phyloP scores from a whole-genome alignment of 352 stramenopile species.

The Globisporangium emineosum region DNA sequence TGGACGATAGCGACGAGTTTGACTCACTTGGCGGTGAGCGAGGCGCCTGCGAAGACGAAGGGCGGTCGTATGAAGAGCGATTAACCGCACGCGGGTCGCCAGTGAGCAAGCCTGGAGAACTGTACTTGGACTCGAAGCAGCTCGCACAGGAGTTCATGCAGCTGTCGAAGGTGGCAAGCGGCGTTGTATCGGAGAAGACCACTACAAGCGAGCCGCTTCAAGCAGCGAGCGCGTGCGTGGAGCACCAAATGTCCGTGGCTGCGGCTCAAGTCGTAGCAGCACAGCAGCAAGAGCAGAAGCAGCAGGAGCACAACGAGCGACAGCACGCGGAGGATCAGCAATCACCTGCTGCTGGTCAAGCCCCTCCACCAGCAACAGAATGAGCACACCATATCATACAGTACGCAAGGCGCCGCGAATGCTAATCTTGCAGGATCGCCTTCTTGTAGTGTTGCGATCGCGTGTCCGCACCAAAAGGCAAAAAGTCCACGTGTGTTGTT shows the following conservation, averaged over 20 bases:
- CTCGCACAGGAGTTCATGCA: conserved; percentile 7
- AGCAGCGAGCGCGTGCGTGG: conserved; percentile 9
- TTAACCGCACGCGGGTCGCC: background rate
- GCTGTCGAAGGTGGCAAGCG: background rate
- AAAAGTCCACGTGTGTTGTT: too few relatives aligned
- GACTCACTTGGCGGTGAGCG: background rate
- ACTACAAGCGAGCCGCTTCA: background rate
- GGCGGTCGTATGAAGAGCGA: background rate
- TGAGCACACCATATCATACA: background rate
- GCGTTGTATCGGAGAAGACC: background rate
- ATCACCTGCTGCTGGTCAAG: background rate
- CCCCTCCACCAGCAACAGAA: background rate
- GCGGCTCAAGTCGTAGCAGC: background rate
- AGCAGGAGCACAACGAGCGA: background rate
- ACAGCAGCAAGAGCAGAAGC: too few relatives aligned
- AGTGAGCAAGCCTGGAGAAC: background rate
- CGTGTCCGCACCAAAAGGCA: too few relatives aligned
- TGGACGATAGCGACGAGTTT: background rate
- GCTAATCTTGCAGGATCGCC: too few relatives aligned
- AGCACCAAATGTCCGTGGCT: conserved; percentile 13
- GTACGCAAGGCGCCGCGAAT: too few relatives aligned
- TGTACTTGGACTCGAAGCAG: conserved; percentile 9
- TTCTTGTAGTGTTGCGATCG: too few relatives aligned
- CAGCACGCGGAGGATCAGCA: background rate
- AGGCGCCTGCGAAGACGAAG: background rate